These are phyloP conservation scores for Podosphaera xanthii DNA, from an alignment of 2,329 filamentous ascomycete genomes.

Conservation along the genomic window DNA sequence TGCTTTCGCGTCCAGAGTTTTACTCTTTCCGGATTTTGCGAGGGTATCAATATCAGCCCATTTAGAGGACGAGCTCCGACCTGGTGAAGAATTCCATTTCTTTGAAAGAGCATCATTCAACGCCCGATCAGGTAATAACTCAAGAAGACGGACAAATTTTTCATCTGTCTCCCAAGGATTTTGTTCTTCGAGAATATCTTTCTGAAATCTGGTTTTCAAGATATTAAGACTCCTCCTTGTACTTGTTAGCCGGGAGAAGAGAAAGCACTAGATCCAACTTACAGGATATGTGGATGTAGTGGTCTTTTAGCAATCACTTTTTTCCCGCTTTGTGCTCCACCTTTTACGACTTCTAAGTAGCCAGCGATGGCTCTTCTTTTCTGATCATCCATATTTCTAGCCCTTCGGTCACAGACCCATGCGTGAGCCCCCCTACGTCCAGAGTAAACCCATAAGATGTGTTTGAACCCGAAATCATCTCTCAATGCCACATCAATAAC, in stretches of 20 bases:
- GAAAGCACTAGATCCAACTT: slow-evolving; percentile 14
- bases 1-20: slow-evolving; percentile 46
- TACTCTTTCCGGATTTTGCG: slow-evolving; percentile 53
- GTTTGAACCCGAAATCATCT: slow-evolving; percentile 89
- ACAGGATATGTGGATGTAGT: slow-evolving; percentile 71
- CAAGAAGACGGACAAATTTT: slow-evolving; percentile 53
- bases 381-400: slow-evolving; percentile 63
- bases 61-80: slow-evolving; percentile 54
- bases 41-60: slow-evolving; percentile 86
- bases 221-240: slow-evolving; percentile 59
- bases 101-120: slow-evolving; percentile 60
- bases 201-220: slow-evolving; percentile 62
- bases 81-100: slow-evolving; percentile 76
- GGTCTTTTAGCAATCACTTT: slow-evolving; percentile 67
- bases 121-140: slow-evolving; percentile 59
- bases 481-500: slow-evolving; percentile 69
- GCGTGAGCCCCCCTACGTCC: slow-evolving; percentile 91
- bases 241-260: slow-evolving; percentile 2
- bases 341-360: slow-evolving; percentile 77
- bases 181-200: slow-evolving; percentile 60
- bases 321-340: slow-evolving; percentile 67
- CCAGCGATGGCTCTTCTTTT: slow-evolving; percentile 67
- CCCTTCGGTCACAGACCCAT: slow-evolving; percentile 87
- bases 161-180: slow-evolving; percentile 59
- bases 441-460: slow-evolving; percentile 97